phyloP scores from a whole-genome alignment of 2,329 filamentous ascomycete genomes.

The Penicillium sumatraense region DNA sequence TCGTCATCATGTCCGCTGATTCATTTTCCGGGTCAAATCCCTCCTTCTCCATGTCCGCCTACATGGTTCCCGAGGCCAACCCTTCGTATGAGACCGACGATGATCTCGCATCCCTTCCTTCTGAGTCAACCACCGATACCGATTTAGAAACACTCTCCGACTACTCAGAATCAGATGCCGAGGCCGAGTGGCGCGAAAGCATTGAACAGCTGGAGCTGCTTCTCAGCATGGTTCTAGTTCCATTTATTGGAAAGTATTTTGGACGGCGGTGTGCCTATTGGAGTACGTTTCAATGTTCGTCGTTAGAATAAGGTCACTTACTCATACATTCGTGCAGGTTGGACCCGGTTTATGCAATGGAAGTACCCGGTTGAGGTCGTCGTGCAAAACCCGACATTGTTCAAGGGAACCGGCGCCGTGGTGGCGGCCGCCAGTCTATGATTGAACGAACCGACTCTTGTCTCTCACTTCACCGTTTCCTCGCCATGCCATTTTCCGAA shows the following conservation, averaged over 20 bases:
- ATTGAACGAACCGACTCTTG: constrained; percentile 8
- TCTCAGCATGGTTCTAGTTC: constrained; percentile 91
- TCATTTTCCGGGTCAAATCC: constrained; percentile 35
- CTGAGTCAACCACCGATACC: constrained; percentile 44
- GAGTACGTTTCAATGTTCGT: constrained; percentile 64
- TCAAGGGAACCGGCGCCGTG: constrained; percentile 67
- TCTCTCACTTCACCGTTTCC: neutral
- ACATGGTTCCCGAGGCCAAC: constrained; percentile 43
- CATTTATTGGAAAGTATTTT: constrained; percentile 92
- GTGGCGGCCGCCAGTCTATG: constrained; percentile 55
- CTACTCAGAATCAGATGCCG: constrained; percentile 85
- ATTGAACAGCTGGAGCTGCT: constrained; percentile 92
- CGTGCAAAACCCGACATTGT: constrained; percentile 63
- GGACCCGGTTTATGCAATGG: constrained; percentile 95
- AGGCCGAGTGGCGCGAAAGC: constrained; percentile 92
- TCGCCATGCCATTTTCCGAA: neutral
- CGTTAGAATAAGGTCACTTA: neutral
- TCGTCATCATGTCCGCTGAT: constrained; percentile 34
- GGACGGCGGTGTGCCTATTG: constrained; percentile 95
- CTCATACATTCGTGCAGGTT: constrained; percentile 61
- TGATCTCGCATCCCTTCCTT: constrained; percentile 50
- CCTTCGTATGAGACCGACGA: constrained; percentile 39
- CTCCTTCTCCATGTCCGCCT: constrained; percentile 45
- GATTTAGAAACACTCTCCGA: constrained; percentile 52
- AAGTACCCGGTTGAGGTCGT: constrained; percentile 79